Evolutionary conservation across 2,329 filamentous ascomycete species (phyloP).

Genomic region (Apiospora malaysiana): DNA sequence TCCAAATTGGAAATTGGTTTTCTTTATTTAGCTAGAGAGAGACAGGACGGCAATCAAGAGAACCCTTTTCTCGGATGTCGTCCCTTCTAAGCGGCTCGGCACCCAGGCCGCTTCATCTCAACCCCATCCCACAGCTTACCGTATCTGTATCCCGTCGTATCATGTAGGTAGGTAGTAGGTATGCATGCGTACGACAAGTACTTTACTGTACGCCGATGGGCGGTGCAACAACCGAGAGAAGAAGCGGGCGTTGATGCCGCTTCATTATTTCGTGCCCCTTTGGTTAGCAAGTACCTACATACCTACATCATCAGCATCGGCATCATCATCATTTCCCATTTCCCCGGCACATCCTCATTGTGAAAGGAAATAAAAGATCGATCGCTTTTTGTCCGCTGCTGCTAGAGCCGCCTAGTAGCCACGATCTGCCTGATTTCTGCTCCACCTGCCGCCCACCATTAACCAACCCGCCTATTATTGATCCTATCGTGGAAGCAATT

Average conservation of each 20-base stretch:
- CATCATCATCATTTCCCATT: neutral
- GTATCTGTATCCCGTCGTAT: slow-evolving; percentile 12
- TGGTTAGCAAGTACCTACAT: neutral
- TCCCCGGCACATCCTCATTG: neutral
- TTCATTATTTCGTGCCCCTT: neutral
- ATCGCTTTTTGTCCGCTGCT: slow-evolving; percentile 3
- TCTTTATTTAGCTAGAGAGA: neutral
- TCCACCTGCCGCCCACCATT: neutral
- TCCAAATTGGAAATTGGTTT: neutral
- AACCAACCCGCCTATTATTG: neutral
- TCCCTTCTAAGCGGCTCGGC: slow-evolving; percentile 21
- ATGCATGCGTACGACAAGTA: slow-evolving; percentile 6
- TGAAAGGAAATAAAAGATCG: neutral
- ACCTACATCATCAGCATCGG: neutral
- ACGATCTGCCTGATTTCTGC: neutral
- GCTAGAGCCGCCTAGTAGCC: neutral
- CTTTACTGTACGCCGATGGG: neutral
- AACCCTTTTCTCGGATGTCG: slow-evolving; percentile 20
- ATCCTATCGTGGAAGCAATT: neutral
- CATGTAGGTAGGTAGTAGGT: neutral
- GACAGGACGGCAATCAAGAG: neutral
- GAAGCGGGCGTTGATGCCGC: slow-evolving; percentile 3
- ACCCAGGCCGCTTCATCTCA: slow-evolving; percentile 11
- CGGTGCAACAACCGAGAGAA: neutral
- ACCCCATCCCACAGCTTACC: slow-evolving; percentile 7